Base-by-base conservation (phyloP, 257 asterid species). In the Nyctanthes arbortristis region DNA sequence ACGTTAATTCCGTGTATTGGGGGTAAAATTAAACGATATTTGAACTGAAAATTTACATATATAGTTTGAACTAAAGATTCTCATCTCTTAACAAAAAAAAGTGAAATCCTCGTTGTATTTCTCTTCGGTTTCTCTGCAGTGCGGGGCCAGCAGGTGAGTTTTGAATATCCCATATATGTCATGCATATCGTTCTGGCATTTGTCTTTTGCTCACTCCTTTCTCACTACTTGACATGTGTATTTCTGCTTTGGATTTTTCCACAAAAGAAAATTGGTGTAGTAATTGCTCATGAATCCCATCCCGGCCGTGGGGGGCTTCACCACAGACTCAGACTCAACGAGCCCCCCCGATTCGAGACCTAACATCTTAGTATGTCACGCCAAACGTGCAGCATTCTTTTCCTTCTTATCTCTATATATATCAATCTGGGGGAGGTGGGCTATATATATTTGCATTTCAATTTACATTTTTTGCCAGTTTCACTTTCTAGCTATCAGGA, bases 261-360 rank as follows among this genome's bases (percentile, higher is more conserved):
- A n/a, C 65, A 30, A 24, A 61, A 31, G 12, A n/a, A n/a, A n/a
- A n/a, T n/a, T n/a, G n/a, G n/a, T n/a, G 30, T 69, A 25, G 34
- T 32, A 47, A 60, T 37, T 45, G 57, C 70, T 57, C 75, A 72
- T 60, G 7, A 63, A 61, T 35, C 24, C 39, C 59, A 49, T 66
- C 54, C 1, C 1, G 52, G 16, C 20, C 52, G 16, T 16, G 22
- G 5, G 52, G 8, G 52, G 54, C 69, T 67, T 61, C 61, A 71
- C 67, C 64, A 16, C 40, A 73, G 70, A 35, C 45, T 65, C 45
- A 74, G 82, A 79, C 65, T 75, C 85, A n/a, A n/a, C n/a, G n/a
- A n/a, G n/a, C n/a, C n/a, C n/a, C n/a, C n/a, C n/a, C n/a, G n/a
- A n/a, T n/a, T n/a, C n/a, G n/a, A n/a, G n/a, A n/a, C n/a, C 81